Evolutionary conservation across 2,329 filamentous ascomycete genomes (phyloP).

Genomic region (Balansia obtecta): DNA sequence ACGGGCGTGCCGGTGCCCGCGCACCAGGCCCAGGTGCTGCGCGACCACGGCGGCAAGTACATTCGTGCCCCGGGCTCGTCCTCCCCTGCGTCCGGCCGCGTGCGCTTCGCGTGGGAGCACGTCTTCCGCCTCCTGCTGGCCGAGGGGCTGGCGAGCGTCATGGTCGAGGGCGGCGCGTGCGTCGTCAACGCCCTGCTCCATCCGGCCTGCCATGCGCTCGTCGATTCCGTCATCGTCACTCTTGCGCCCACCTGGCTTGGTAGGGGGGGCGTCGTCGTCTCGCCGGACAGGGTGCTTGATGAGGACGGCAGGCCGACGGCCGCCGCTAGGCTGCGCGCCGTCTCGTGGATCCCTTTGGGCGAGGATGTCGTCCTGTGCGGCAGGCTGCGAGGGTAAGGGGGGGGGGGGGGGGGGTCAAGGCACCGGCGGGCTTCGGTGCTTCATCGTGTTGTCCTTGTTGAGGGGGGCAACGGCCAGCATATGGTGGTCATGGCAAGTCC

Average conservation of each 20-base stretch:
- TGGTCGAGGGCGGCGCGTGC: slow-evolving; percentile 79
- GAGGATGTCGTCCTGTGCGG: slow-evolving; percentile 78
- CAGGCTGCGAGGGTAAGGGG: slow-evolving; percentile 26
- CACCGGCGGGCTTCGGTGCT: neutral
- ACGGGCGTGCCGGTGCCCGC: slow-evolving; percentile 35
- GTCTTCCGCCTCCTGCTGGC: slow-evolving; percentile 46
- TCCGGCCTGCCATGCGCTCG: slow-evolving; percentile 43
- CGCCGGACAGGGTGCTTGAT: slow-evolving; percentile 46
- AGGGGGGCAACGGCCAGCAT: too few species aligned
- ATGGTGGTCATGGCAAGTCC: too few species aligned
- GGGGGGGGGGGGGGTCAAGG: neutral
- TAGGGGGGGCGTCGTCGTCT: slow-evolving; percentile 65
- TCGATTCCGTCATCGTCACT: slow-evolving; percentile 75
- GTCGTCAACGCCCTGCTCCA: slow-evolving; percentile 75
- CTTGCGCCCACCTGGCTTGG: slow-evolving; percentile 89
- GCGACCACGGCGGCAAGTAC: slow-evolving; percentile 40
- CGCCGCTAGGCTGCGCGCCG: slow-evolving; percentile 51
- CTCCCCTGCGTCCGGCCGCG: slow-evolving; percentile 21
- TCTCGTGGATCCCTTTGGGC: slow-evolving; percentile 66
- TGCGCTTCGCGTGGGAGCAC: slow-evolving; percentile 48
- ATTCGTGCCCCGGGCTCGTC: slow-evolving; percentile 23
- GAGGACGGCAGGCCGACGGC: slow-evolving; percentile 39
- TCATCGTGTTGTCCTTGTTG: too few species aligned
- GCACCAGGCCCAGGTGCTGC: slow-evolving; percentile 29
- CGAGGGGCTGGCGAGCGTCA: slow-evolving; percentile 61